Base-by-base conservation (phyloP, 805 yeast species). In the Metschnikowia shivogae region DNA sequence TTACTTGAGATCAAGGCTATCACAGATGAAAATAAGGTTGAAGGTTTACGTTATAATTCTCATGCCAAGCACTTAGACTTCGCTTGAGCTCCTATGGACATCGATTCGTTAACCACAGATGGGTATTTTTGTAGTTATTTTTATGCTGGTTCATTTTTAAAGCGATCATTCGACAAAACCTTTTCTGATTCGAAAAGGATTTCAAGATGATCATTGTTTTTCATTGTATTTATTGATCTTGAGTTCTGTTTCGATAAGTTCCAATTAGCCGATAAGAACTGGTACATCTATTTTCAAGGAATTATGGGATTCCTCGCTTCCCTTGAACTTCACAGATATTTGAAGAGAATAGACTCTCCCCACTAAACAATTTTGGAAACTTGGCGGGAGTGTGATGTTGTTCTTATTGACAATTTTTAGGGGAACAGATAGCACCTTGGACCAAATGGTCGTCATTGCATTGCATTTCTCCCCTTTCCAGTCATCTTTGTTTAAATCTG, bases 341-440 rank as follows among this genome's bases (percentile, higher is more conserved):
- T 80, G 75, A 42, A 81, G 61, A 47, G 77, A 70, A 58, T 84
- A 82, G 13, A 74, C 60, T 56, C 89, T 70, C 4, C 82, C 75
- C n/a, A 81, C 67, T 44, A 78, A 62, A 60, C 89, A 84, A 40
- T 73, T 75, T 53, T 82, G 86, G 59, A 82, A 83, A 44, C 73
- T 73, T 1, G 89, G 89, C 13, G 80, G 59, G 44, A 84, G 58
- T 1, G 81, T 79, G 39, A 76, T 71, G 39, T 63, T 64, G 32
- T 75, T 67, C 43, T 74, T 74, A 37, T 72, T 69, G 28, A 61
- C 52, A 17, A 73, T 60, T 29, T 65, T 61, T 42, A 81, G 53
- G 14, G 78, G 77, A 3, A 79, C 55, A 1, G 57, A 58, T 3
- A 80, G 34, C 44, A 63, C 32, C 53, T 65, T 64, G 1, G 46